Conservation (phyloP, 2,329 filamentous ascomycete species). For the Fusarium setosum region DNA sequence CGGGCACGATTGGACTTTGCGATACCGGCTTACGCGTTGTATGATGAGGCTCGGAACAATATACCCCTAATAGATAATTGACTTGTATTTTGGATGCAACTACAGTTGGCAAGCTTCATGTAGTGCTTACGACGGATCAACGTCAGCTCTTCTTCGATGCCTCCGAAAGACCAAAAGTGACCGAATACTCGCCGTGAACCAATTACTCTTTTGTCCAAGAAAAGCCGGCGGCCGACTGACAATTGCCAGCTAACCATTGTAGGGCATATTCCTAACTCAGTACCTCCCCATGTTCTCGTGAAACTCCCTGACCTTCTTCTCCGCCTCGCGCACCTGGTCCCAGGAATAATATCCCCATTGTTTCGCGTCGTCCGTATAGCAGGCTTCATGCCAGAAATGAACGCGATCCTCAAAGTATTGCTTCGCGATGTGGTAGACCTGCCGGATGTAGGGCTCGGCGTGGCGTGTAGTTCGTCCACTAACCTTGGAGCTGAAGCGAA, state of each 20-base stretch:
- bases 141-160: slow-evolving; percentile 21
- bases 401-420: not conserved
- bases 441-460: not conserved
- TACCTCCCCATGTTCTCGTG: too few species aligned
- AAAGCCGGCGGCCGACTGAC: too few species aligned
- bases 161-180: too few species aligned
- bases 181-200: too few species aligned
- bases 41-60: slow-evolving; percentile 1
- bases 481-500: slow-evolving; percentile 5
- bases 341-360: not conserved
- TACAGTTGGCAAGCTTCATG: not conserved
- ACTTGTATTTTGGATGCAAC: not conserved
- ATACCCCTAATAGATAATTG: slow-evolving; percentile 19
- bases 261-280: too few species aligned
- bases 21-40: slow-evolving; percentile 11
- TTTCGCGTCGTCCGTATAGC: not conserved
- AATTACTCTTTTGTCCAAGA: too few species aligned
- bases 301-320: not conserved
- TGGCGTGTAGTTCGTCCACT: not conserved
- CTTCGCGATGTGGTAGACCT: not conserved
- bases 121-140: slow-evolving; percentile 5
- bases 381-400: not conserved
- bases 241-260: too few species aligned
- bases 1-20: slow-evolving; percentile 8
- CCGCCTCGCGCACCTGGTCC: not conserved